Conservation (phyloP, 768 basidiomycete species). For the Leccinum longicurvipes region DNA sequence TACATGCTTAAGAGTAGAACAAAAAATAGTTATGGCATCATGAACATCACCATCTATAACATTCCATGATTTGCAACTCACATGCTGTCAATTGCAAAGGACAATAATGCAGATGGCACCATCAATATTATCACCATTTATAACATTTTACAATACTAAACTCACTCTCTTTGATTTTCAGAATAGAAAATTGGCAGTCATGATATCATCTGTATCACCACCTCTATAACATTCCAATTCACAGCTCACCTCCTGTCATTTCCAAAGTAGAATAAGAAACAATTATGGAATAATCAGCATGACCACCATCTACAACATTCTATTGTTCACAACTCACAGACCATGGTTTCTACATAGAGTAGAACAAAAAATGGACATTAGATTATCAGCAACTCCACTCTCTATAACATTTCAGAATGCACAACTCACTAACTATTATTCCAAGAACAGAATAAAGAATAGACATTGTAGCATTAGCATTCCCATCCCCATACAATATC, state of each 20-base stretch:
- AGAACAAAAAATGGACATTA: neutral
- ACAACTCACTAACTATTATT: neutral
- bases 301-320: neutral
- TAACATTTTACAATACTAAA: neutral
- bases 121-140: neutral
- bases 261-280: neutral
- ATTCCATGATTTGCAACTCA: neutral
- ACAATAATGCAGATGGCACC: neutral
- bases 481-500: neutral
- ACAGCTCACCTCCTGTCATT: neutral
- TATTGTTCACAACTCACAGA: neutral
- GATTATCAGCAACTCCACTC: neutral
- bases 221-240: neutral
- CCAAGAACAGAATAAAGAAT: neutral
- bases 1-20: neutral
- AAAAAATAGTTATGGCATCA: neutral
- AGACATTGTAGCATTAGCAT: neutral
- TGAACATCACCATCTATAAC: neutral
- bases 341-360: neutral
- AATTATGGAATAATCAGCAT: neutral
- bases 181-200: neutral
- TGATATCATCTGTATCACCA: neutral
- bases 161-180: neutral
- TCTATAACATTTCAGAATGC: neutral
- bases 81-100: neutral